A percentile compares a stretch with the other conserved stretches of the same genome.
Evolutionary conservation across 2,329 filamentous ascomycete genomes (phyloP).

Genomic region (Aspergillus unguis): DNA sequence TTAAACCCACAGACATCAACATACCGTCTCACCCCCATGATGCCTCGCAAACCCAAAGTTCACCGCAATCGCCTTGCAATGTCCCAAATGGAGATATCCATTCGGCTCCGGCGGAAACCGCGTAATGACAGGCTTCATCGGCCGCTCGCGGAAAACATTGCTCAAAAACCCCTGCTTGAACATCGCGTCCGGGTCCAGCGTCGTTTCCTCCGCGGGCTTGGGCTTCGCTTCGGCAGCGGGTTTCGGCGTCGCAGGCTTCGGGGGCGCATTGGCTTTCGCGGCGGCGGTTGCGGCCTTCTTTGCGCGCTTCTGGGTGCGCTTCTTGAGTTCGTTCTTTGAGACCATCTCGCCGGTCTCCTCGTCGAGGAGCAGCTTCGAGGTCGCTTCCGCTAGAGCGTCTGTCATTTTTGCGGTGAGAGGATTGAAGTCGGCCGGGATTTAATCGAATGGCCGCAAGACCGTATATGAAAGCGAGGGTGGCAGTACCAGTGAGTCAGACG

Average conservation of each 20-base stretch:
- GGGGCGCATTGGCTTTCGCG: slow-evolving; percentile 36
- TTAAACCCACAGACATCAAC: not conserved
- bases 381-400: slow-evolving; percentile 16
- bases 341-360: slow-evolving; percentile 24
- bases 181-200: slow-evolving; percentile 59
- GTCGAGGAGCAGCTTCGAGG: slow-evolving; percentile 22
- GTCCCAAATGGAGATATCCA: slow-evolving; percentile 88
- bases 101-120: slow-evolving; percentile 87
- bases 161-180: slow-evolving; percentile 76
- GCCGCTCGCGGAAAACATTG: slow-evolving; percentile 67
- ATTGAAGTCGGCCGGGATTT: too few relatives aligned
- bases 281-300: slow-evolving; percentile 28
- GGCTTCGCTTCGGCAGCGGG: slow-evolving; percentile 17
- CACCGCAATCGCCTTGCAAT: slow-evolving; percentile 91
- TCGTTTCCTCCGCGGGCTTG: slow-evolving; percentile 17
- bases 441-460: too few relatives aligned
- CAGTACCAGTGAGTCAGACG: too few relatives aligned
- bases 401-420: slow-evolving; percentile 12
- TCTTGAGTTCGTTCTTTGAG: slow-evolving; percentile 29
- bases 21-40: slow-evolving; percentile 64
- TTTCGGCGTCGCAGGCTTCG: slow-evolving; percentile 33
- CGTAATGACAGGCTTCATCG: slow-evolving; percentile 53
- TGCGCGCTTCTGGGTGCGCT: slow-evolving; percentile 24
- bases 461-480: too few relatives aligned
- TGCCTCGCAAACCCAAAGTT: slow-evolving; percentile 92